These are phyloP conservation scores for Kluyveromyces marxianus DNA, from an alignment of 1,139 yeast genomes.

Conservation along the genomic window DNA sequence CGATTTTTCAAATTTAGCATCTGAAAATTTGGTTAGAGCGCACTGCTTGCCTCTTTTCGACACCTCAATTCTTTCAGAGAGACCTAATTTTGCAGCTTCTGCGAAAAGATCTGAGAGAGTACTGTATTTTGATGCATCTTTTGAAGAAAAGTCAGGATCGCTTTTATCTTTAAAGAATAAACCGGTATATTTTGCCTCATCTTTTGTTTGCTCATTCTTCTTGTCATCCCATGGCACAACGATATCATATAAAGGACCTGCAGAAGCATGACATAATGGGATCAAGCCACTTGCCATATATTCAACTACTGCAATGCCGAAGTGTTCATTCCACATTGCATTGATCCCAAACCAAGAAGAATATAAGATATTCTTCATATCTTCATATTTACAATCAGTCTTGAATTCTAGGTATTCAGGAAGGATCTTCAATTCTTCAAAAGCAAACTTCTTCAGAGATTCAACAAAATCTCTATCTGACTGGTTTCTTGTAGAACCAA, in stretches of 20 bases:
- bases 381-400: conserved; percentile 67
- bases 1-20: conserved; percentile 46
- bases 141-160: conserved; percentile 47
- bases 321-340: conserved; percentile 99
- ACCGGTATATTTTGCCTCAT: conserved; percentile 45
- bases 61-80: conserved; percentile 36
- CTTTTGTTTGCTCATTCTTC: conserved; percentile 23
- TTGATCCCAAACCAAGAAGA: conserved; percentile 72
- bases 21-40: conserved; percentile 59
- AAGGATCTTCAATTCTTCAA: conserved; percentile 39
- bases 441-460: conserved; percentile 40
- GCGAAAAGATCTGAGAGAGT: conserved; percentile 41
- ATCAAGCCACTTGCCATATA: conserved; percentile 80
- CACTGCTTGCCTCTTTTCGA: conserved; percentile 46
- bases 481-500: conserved; percentile 77
- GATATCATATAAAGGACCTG: conserved; percentile 89
- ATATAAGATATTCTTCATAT: conserved; percentile 48
- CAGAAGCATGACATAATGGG: conserved; percentile 88
- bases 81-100: conserved; percentile 36
- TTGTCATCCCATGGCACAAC: conserved; percentile 49
- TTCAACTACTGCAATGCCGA: conserved; percentile 96
- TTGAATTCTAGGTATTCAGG: conserved; percentile 51
- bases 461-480: conserved; percentile 58
- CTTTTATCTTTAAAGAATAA: conserved; percentile 63
- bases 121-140: conserved; percentile 32